Evolutionary conservation across 2,329 filamentous ascomycete species (phyloP).

Genomic region (Hymenoscyphus repandus): DNA sequence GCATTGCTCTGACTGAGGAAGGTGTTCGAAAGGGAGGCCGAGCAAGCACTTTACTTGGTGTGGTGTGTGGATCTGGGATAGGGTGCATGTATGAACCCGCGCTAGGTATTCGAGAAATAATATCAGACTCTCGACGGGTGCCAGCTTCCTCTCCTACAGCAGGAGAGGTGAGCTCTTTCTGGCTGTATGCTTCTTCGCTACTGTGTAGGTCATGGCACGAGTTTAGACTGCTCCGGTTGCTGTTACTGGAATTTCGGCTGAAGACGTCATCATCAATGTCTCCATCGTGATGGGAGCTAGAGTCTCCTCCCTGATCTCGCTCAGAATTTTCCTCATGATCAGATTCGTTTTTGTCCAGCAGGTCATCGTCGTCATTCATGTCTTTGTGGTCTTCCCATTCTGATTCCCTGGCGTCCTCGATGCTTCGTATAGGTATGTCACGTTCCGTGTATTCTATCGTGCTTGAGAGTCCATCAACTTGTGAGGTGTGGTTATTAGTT

Average conservation of each 20-base stretch:
- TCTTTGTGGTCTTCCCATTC: too few relatives aligned
- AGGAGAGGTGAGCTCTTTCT: slow-evolving; percentile 26
- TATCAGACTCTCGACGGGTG: slow-evolving; percentile 32
- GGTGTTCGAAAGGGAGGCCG: slow-evolving; percentile 65
- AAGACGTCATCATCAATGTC: slow-evolving; percentile 33
- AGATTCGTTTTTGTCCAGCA: slow-evolving; percentile 4
- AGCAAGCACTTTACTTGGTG: slow-evolving; percentile 46
- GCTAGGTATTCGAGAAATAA: slow-evolving; percentile 41
- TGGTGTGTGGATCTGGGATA: slow-evolving; percentile 33
- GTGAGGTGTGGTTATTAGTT: too few relatives aligned
- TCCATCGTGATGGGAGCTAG: slow-evolving; percentile 30
- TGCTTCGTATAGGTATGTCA: too few relatives aligned
- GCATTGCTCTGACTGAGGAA: slow-evolving; percentile 63
- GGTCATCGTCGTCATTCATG: not conserved
- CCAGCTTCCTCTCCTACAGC: slow-evolving; percentile 27
- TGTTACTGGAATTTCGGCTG: slow-evolving; percentile 23
- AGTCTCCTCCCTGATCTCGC: slow-evolving; percentile 22
- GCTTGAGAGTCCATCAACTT: too few relatives aligned
- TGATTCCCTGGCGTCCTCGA: too few relatives aligned
- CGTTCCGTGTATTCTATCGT: too few relatives aligned
- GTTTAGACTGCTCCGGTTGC: slow-evolving; percentile 24
- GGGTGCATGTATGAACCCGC: slow-evolving; percentile 25
- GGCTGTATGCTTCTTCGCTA: slow-evolving; percentile 21
- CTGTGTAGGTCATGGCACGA: slow-evolving; percentile 22
- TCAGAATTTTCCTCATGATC: slow-evolving; percentile 14